Evolutionary conservation across 164 flowering plant species (phyloP).

Genomic region (Euptelea pleiosperma): DNA sequence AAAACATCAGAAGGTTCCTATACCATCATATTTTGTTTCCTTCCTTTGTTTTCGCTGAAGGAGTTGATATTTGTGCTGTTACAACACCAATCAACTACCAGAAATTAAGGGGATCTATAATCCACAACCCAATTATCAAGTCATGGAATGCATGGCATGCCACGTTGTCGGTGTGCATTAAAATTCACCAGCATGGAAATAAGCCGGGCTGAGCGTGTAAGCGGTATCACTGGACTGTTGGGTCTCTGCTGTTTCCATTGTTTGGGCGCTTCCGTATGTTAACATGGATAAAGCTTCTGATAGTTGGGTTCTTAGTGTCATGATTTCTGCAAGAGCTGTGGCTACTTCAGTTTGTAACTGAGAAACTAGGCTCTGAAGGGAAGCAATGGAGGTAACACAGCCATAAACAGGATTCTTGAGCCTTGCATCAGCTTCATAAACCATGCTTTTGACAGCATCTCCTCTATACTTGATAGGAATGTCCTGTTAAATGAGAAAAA

Average conservation of each 20-base stretch:
- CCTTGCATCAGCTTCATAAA: conserved; percentile 20
- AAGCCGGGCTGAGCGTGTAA: neutral
- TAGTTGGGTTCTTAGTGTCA: conserved; percentile 9
- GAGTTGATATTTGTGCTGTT: no score
- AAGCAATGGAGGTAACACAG: conserved; percentile 16
- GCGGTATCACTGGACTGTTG: neutral
- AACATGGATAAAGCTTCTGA: conserved; percentile 4
- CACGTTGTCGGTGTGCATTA: conserved; percentile 1
- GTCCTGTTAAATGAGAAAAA: conserved; percentile 7
- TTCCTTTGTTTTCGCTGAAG: no score
- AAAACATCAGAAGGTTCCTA: no score
- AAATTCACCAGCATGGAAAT: neutral
- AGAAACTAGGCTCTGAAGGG: conserved; percentile 16
- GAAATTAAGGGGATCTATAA: no score
- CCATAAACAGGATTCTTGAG: conserved; percentile 20
- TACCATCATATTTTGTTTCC: no score
- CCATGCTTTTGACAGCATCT: conserved; percentile 21
- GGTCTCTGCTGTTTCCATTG: neutral
- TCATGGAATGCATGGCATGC: no score
- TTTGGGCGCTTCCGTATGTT: neutral
- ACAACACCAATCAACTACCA: no score
- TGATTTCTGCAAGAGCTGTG: conserved; percentile 14
- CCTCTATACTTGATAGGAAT: conserved; percentile 12
- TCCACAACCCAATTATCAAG: no score
- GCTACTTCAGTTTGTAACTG: conserved; percentile 15